Evolutionary conservation across 305 asterid species (phyloP).

Genomic region (Solanum aculeatissimum): DNA sequence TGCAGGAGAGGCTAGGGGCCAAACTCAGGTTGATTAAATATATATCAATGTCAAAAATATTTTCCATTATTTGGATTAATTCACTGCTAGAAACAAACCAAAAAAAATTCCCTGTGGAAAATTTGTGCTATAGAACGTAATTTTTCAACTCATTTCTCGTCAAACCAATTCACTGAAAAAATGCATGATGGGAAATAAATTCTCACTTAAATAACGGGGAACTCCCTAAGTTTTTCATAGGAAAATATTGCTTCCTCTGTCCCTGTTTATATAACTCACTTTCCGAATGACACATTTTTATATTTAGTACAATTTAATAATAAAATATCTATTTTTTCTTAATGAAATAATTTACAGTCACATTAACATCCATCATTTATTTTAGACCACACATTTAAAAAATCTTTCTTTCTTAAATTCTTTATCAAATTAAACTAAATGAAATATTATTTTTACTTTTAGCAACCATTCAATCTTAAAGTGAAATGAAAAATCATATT

Average conservation of each 20-base stretch:
- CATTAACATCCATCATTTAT: too few relatives aligned
- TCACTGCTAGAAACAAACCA: neutral
- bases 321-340: too few relatives aligned
- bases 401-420: too few relatives aligned
- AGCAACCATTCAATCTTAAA: neutral
- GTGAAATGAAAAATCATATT: neutral
- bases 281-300: too few relatives aligned
- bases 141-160: neutral
- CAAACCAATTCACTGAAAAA: neutral
- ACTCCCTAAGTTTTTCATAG: neutral
- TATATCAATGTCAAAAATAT: neutral
- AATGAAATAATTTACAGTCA: too few relatives aligned
- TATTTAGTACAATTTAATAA: too few relatives aligned
- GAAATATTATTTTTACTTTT: neutral
- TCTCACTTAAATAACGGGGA: neutral
- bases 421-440: too few relatives aligned
- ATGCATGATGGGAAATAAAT: neutral
- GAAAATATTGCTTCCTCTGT: too few relatives aligned
- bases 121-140: neutral
- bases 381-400: too few relatives aligned
- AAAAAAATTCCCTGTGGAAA: too few relatives aligned
- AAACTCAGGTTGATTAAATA: slow-evolving; percentile 29
- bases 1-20: slow-evolving; percentile 77
- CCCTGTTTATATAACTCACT: too few relatives aligned
- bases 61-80: neutral